phyloP scores from a whole-genome alignment of 768 basidiomycete species.

The Rhizopogon rudus region DNA sequence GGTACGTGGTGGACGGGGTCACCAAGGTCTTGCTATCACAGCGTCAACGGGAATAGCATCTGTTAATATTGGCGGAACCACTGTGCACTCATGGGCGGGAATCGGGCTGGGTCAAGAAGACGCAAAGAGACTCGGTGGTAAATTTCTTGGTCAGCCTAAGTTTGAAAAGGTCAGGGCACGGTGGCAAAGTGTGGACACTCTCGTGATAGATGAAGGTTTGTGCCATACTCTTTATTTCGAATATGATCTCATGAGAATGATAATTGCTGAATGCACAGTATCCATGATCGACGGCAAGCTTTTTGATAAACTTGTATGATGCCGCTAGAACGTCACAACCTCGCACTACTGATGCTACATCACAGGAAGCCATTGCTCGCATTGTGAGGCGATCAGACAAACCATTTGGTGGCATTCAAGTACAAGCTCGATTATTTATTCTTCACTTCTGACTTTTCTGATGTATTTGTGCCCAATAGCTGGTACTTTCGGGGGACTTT shows the following conservation, averaged over 20 bases:
- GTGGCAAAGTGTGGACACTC: slow-evolving; percentile 57
- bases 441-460: background rate
- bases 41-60: slow-evolving; percentile 80
- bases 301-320: slow-evolving; percentile 74
- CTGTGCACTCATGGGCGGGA: slow-evolving; percentile 81
- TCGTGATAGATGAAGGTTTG: slow-evolving; percentile 86
- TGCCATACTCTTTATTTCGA: background rate
- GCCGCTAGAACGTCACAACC: background rate
- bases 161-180: slow-evolving; percentile 40
- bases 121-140: slow-evolving; percentile 47
- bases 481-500: slow-evolving; percentile 85
- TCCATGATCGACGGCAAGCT: slow-evolving; percentile 83
- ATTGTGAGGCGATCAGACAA: slow-evolving; percentile 41
- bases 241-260: background rate
- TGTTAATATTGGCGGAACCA: slow-evolving; percentile 77
- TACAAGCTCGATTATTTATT: slow-evolving; percentile 46
- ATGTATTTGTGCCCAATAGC: slow-evolving; percentile 33
- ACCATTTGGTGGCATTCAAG: slow-evolving; percentile 89
- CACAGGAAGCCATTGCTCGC: slow-evolving; percentile 59
- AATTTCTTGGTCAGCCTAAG: slow-evolving; percentile 40
- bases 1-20: slow-evolving; percentile 32
- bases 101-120: slow-evolving; percentile 67
- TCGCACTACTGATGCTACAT: slow-evolving; percentile 30
- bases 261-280: slow-evolving; percentile 38
- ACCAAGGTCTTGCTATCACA: slow-evolving; percentile 57